Evolutionary conservation across 768 basidiomycete species (phyloP).

Genomic region (Hygrophoropsis aurantiaca): DNA sequence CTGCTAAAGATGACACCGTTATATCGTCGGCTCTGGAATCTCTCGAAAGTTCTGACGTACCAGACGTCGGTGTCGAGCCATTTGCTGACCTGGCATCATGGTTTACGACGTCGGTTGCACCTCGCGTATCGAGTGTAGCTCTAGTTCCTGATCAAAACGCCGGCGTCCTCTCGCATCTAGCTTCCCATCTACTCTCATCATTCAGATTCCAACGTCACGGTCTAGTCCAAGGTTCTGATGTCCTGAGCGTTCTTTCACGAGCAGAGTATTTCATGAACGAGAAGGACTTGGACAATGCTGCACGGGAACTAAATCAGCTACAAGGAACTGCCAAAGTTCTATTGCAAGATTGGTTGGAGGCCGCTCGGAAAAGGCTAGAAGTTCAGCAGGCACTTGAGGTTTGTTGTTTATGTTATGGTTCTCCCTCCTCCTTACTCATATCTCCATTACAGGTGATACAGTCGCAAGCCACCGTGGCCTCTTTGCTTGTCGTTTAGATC

Average conservation of each 20-base stretch:
- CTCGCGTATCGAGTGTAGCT: conserved; percentile 84
- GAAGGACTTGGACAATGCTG: conserved; percentile 82
- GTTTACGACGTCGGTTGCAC: conserved; percentile 82
- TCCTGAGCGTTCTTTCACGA: conserved; percentile 81
- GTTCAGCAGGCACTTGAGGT: conserved; percentile 92
- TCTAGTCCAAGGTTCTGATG: conserved; percentile 73
- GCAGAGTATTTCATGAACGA: conserved; percentile 89
- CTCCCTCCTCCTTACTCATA: conserved; percentile 12
- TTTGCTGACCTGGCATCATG: conserved; percentile 88
- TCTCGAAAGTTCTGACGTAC: conserved; percentile 69
- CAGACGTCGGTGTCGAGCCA: conserved; percentile 83
- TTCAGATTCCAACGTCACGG: conserved; percentile 83
- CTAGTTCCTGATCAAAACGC: conserved; percentile 91
- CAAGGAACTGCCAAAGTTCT: conserved; percentile 76
- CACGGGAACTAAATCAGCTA: conserved; percentile 90
- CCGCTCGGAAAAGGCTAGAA: conserved; percentile 83
- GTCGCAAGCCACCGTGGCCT: conserved; percentile 80
- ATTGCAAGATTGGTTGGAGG: conserved; percentile 86
- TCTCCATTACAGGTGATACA: conserved; percentile 62
- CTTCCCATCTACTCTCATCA: conserved; percentile 72
- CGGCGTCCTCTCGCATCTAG: conserved; percentile 83
- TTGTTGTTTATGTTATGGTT: conserved; percentile 3
- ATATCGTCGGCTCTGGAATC: conserved; percentile 65
- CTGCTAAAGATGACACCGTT: conserved; percentile 69
- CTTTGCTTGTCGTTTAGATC: conserved; percentile 69